phyloP scores from a whole-genome alignment of 805 yeast species.

The Starmera quercuum region DNA sequence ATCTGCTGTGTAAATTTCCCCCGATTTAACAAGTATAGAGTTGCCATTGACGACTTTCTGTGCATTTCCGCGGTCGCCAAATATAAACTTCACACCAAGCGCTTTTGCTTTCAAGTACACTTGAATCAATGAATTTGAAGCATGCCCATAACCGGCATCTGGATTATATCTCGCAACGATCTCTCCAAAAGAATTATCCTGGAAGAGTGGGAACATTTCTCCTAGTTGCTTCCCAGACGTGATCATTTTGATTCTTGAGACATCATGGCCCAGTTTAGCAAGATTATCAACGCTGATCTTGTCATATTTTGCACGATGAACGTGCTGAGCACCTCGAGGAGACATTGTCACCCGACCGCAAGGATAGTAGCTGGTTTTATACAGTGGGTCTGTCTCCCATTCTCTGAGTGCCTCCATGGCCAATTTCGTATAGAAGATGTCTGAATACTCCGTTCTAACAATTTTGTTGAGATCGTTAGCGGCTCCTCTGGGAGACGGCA shows the following conservation, averaged over 20 bases:
- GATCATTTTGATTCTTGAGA: constrained; percentile 19
- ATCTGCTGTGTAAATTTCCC: constrained; percentile 19
- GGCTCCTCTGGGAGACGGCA: constrained; percentile 40
- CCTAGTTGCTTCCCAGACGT: constrained; percentile 25
- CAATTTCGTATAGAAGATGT: constrained; percentile 31
- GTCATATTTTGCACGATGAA: constrained; percentile 30
- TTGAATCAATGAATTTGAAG: constrained; percentile 28
- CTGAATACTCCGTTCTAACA: constrained; percentile 39
- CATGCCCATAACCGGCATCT: constrained; percentile 34
- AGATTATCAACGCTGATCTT: constrained; percentile 27
- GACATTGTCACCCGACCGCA: constrained; percentile 35
- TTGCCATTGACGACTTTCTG: constrained; percentile 6
- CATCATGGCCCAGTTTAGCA: constrained; percentile 16
- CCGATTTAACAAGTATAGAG: constrained; percentile 18
- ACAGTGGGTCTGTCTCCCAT: constrained; percentile 30
- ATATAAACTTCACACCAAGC: constrained; percentile 27
- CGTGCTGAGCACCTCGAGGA: constrained; percentile 21
- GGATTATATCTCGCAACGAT: constrained; percentile 28
- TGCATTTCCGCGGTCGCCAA: constrained; percentile 25
- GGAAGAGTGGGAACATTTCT: constrained; percentile 19
- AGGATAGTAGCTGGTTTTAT: constrained; percentile 25
- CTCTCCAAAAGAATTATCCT: constrained; percentile 16
- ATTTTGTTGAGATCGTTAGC: constrained; percentile 43
- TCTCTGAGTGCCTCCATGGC: constrained; percentile 35
- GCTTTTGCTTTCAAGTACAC: constrained; percentile 21